Conservation (phyloP, 768 basidiomycete species). For the Royoungia palumana region DNA sequence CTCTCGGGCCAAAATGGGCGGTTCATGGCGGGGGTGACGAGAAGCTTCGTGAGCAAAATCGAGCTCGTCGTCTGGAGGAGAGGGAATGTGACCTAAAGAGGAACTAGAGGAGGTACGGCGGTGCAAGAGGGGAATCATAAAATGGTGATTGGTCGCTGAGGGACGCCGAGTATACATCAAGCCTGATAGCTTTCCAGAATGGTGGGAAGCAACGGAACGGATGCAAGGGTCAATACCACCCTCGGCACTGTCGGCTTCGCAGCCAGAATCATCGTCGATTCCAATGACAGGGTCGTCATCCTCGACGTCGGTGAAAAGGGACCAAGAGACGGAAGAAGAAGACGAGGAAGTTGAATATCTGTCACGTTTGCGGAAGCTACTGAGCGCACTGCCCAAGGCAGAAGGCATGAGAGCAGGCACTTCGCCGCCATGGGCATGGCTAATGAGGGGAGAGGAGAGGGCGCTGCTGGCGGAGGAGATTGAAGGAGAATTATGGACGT, state of each 20-base stretch:
- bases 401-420: slow-evolving; percentile 64
- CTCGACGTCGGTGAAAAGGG: slow-evolving; percentile 62
- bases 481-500: slow-evolving; percentile 59
- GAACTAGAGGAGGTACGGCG: slow-evolving; percentile 46
- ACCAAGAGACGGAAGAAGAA: slow-evolving; percentile 66
- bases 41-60: slow-evolving; percentile 36
- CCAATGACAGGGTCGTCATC: slow-evolving; percentile 40
- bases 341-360: slow-evolving; percentile 60
- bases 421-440: slow-evolving; percentile 51
- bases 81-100: slow-evolving; percentile 28
- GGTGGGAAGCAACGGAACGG: slow-evolving; percentile 40
- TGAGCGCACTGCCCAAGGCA: slow-evolving; percentile 53
- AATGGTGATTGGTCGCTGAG: slow-evolving; percentile 66
- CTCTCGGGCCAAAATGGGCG: slow-evolving; percentile 27
- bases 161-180: slow-evolving; percentile 68
- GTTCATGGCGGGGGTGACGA: slow-evolving; percentile 29
- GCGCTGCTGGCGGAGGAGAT: slow-evolving; percentile 63
- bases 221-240: slow-evolving; percentile 37
- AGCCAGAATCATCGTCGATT: slow-evolving; percentile 34
- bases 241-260: slow-evolving; percentile 33
- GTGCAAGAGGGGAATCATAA: slow-evolving; percentile 56
- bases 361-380: slow-evolving; percentile 42
- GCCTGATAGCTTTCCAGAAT: slow-evolving; percentile 39
- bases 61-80: slow-evolving; percentile 44
- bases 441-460: slow-evolving; percentile 63